These are phyloP conservation scores for Neurospora pannonica DNA, from an alignment of 495 filamentous ascomycete species.

Conservation along the genomic window DNA sequence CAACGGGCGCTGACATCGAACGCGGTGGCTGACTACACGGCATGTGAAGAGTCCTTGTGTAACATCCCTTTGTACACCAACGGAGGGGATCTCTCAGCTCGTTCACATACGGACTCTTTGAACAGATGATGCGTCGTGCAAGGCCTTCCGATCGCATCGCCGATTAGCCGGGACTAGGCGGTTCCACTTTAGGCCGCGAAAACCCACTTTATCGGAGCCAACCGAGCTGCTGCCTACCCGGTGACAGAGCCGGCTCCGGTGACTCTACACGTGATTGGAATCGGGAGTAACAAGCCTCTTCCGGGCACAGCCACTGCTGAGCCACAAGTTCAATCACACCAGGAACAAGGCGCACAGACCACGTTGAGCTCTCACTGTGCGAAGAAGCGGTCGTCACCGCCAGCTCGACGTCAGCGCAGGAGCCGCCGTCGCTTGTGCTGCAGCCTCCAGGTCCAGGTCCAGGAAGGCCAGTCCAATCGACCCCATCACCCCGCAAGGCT, in stretches of 20 bases:
- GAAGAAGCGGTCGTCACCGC: background rate
- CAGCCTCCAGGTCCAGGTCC: background rate
- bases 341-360: background rate
- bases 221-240: background rate
- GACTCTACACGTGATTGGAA: background rate
- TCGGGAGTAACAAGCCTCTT: background rate
- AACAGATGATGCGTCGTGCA: background rate
- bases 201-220: background rate
- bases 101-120: background rate
- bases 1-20: background rate
- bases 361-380: background rate
- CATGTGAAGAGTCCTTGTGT: background rate
- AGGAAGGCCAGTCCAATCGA: constrained; percentile 1
- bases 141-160: background rate
- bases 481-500: constrained; percentile 23
- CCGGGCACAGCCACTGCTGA: background rate
- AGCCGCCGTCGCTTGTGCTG: background rate
- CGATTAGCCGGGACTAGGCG: background rate
- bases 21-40: background rate
- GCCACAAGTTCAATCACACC: background rate
- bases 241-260: background rate
- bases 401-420: background rate
- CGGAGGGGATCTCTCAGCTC: background rate
- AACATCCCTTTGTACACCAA: background rate
- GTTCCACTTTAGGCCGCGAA: background rate